Base-by-base conservation (phyloP, 2,329 filamentous ascomycete genomes). In the Microdochium paspali region DNA sequence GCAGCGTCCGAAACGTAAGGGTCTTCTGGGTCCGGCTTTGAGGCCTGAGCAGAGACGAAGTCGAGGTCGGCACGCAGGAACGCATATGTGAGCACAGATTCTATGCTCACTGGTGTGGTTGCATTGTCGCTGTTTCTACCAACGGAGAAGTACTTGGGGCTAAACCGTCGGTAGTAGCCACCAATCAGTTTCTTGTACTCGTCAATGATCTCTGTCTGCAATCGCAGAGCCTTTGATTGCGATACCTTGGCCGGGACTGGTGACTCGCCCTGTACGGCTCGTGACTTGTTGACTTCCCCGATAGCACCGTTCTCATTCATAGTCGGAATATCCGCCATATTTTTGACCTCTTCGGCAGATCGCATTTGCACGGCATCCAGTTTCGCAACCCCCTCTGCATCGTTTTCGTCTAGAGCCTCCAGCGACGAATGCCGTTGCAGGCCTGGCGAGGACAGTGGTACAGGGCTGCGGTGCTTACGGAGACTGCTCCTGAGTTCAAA, bases 1-100 rank as follows among this genome's bases (percentile, higher is more conserved):
- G 90, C 90, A 23, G 77, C 73, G 61, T 96, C 90, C 40, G 80
- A 76, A 18, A 81, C 72, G 35, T 83, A 78, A 3, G 79, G 73
- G 57, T 94, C 87, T 53, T 85, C 77, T 0, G 82, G 76, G 56
- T 86, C 79, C n/a, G 82, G 76, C 63, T 94, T 95, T 43, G 80
- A 77, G 4, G 90, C 90, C 66, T 97, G 91, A 1, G 89, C 90
- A 5, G 85, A 80, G 47, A 97, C 84, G 59, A 98, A 98, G 66
- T 97, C 91, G 46, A 96, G 80, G 63, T 98, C 93, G 28, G 90
- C 90, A 56, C 89, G 87, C 44, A 98, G 74, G 59, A 98, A 98
- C 21, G 91, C 89, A 66, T 97, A 97, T 50, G 86, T 86, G 46
- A 98, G 73, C 30, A 95, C 81, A 1, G 86, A 80, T 60, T 91